These are phyloP conservation scores for Fusarium sp. DNA, from an alignment of 2,329 filamentous ascomycete genomes.

Conservation along the genomic window DNA sequence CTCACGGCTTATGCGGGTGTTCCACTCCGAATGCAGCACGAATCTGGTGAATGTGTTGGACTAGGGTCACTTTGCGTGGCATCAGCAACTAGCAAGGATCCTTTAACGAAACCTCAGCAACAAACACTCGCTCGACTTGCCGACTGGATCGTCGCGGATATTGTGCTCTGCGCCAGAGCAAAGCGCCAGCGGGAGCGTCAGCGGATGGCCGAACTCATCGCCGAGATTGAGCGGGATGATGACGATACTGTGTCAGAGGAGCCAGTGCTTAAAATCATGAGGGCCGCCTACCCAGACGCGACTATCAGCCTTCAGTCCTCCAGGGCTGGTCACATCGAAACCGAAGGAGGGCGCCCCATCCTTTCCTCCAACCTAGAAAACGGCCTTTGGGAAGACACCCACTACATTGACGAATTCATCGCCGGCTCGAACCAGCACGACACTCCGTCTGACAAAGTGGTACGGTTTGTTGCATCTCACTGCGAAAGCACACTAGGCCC, in stretches of 20 bases:
- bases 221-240: conserved; percentile 35
- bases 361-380: conserved; percentile 45
- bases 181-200: conserved; percentile 53
- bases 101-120: conserved; percentile 45
- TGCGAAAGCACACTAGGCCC: conserved; percentile 47
- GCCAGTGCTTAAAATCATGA: conserved; percentile 44
- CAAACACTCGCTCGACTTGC: conserved; percentile 41
- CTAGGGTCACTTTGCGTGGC: conserved; percentile 57
- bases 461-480: conserved; percentile 51
- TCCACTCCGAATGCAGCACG: conserved; percentile 51
- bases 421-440: conserved; percentile 47
- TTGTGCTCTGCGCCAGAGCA: conserved; percentile 50
- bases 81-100: conserved; percentile 47
- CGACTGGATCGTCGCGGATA: conserved; percentile 52
- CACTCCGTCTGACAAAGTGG: conserved; percentile 39
- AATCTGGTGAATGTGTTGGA: conserved; percentile 51
- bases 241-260: conserved; percentile 32
- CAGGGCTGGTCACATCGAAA: conserved; percentile 36
- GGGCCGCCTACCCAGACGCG: conserved; percentile 48
- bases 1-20: conserved; percentile 55
- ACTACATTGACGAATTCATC: conserved; percentile 53
- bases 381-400: conserved; percentile 57
- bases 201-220: conserved; percentile 50
- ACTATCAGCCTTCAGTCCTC: conserved; percentile 42
- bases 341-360: conserved; percentile 44